Conservation (phyloP, 495 filamentous ascomycete species). For the Mycothermus thermophilus region DNA sequence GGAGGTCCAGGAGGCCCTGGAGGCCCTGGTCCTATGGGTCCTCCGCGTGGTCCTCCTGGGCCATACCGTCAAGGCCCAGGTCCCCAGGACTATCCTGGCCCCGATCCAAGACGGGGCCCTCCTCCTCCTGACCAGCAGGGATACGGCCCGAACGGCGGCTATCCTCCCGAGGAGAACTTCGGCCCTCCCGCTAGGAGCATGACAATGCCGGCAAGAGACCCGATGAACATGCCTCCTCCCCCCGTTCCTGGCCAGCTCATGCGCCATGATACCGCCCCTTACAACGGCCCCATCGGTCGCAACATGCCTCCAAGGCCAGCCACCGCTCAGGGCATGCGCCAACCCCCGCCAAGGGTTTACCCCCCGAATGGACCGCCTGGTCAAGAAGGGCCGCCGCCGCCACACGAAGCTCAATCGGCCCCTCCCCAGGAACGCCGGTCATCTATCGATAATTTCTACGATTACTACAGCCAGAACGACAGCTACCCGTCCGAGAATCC, state of each 20-base stretch:
- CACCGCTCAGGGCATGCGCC: conserved; percentile 36
- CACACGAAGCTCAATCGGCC: conserved; percentile 8
- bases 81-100: conserved; percentile 26
- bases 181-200: conserved; percentile 35
- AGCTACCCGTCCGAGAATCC: conserved; percentile 19
- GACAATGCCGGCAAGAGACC: conserved; percentile 38
- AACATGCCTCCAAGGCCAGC: conserved; percentile 28
- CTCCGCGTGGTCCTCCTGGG: conserved; percentile 24
- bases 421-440: conserved; percentile 19
- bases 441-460: conserved; percentile 41
- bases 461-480: conserved; percentile 36
- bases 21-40: conserved; percentile 25
- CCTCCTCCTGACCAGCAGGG: no score
- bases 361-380: conserved; percentile 27
- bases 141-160: conserved; percentile 21
- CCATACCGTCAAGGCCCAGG: conserved; percentile 20
- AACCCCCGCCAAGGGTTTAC: conserved; percentile 32
- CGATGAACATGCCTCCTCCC: conserved; percentile 26
- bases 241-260: conserved; percentile 18
- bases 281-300: conserved; percentile 30
- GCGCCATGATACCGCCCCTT: conserved; percentile 26
- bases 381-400: conserved; percentile 17
- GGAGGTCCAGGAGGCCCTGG: no score
- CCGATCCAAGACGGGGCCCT: conserved; percentile 28
- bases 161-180: conserved; percentile 18